Percentiles rank a stretch among this genome's conserved stretches.
These are phyloP conservation scores for Trifolium fragiferum DNA, from an alignment of 306 rosid species.

Conservation along the genomic window DNA sequence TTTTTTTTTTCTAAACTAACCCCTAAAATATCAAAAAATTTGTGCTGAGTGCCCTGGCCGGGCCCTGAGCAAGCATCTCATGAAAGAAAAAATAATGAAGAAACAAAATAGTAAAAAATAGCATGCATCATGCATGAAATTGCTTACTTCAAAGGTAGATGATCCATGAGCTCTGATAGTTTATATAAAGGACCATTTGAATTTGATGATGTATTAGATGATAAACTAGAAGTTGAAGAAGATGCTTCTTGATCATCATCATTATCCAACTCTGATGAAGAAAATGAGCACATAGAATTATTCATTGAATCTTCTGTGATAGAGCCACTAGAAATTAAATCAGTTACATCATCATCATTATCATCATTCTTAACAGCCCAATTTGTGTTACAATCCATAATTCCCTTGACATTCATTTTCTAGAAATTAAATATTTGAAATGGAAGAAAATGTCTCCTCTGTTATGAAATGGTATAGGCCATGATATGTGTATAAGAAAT, in stretches of 20 bases:
- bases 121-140: neutral
- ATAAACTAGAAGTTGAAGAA: constrained; percentile 49
- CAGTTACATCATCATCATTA: constrained; percentile 35
- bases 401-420: constrained; percentile 43
- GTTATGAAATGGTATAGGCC: constrained; percentile 17
- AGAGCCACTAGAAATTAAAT: constrained; percentile 51
- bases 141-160: constrained; percentile 84
- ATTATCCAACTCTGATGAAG: constrained; percentile 56
- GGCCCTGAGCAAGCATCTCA: no score
- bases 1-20: no score
- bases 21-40: no score
- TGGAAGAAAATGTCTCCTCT: neutral
- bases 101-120: neutral
- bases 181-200: constrained; percentile 73
- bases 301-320: constrained; percentile 49
- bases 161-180: constrained; percentile 75
- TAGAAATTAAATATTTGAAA: neutral
- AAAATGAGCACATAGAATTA: constrained; percentile 56
- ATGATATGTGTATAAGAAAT: neutral
- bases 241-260: constrained; percentile 58
- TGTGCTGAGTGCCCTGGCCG: no score
- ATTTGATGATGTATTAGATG: constrained; percentile 42
- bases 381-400: constrained; percentile 3
- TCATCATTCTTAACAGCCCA: constrained; percentile 52
- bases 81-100: no score